These are phyloP conservation scores for Petasospora fabianii DNA, from an alignment of 1,139 yeast genomes.

Conservation along the genomic window DNA sequence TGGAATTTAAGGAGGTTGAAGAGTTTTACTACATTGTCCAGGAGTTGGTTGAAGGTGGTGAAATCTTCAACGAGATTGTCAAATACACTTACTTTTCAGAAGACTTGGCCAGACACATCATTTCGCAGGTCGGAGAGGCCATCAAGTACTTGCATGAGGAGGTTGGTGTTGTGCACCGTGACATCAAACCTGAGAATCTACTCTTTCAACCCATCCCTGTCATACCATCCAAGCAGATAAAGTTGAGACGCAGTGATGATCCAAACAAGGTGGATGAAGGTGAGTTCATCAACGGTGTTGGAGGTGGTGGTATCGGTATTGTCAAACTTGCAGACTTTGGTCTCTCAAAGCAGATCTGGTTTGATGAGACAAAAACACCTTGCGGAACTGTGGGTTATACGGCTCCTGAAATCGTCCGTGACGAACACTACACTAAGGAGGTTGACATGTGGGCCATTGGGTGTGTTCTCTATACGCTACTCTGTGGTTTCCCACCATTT, in stretches of 20 bases:
- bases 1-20: conserved; percentile 51
- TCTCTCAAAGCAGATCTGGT: conserved; percentile 75
- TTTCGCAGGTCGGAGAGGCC: conserved; percentile 80
- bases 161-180: conserved; percentile 88
- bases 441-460: conserved; percentile 98
- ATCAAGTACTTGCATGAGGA: conserved; percentile 76
- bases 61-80: conserved; percentile 89
- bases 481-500: conserved; percentile 96
- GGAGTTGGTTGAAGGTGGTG: conserved; percentile 91
- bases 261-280: conserved; percentile 83
- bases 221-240: conserved; percentile 28
- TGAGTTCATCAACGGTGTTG: conserved; percentile 63
- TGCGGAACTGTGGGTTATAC: conserved; percentile 92
- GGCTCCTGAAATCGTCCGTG: conserved; percentile 90
- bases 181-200: conserved; percentile 91
- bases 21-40: conserved; percentile 57
- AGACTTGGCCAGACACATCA: conserved; percentile 78
- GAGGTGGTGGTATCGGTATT: conserved; percentile 85
- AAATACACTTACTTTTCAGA: conserved; percentile 89
- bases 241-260: conserved; percentile 53
- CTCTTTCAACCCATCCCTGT: conserved; percentile 71
- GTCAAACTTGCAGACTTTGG: conserved; percentile 94
- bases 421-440: conserved; percentile 78
- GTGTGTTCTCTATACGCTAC: conserved; percentile 80
- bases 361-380: conserved; percentile 71